Evolutionary conservation across 1,139 yeast genomes (phyloP), one percentile per base, ranked within the genome.

Genomic region (Magnusiomyces paraingens): DNA sequence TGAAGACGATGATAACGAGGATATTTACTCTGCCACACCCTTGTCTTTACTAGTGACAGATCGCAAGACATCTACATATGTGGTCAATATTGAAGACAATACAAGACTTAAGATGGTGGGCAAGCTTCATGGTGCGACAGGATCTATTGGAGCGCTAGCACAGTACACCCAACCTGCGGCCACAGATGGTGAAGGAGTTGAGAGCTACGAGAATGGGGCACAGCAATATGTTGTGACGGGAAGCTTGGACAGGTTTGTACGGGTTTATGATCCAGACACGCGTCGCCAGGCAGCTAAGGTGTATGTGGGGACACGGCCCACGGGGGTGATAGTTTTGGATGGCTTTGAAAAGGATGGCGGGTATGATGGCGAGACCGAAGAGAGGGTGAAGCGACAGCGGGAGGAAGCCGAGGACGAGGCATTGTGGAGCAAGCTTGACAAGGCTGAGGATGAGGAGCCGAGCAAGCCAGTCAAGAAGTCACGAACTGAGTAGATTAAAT

Each of bases 231-330:
- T 83, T 10, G 76, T 79, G 1, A 76, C 89, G 26, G 96, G 95
- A 45, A 96, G 96, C 0, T 76, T 90, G 41, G 98, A 91, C 66
- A 77, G 96, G 64, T 91, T 89, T 66, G 75, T 89, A 45, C 77
- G 97, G 55, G 87, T 87, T 2, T 91, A 80, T 68, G 84, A 87
- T 58, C 66, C 82, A 6, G 71, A 70, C 1, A 69, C 81, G 0
- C 74, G 95, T 52, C 79, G 80, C 49, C 73, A 81, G 52, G 70
- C 84, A 17, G 89, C 82, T 11, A 89, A 88, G 64, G 85, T 88
- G 12, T 91, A 80, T 63, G 66, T 84, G 40, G 95, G 95, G 2
- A 80, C 88, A 3, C 89, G 86, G 64, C 76, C 87, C n/a, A 77
- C 81, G 49, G 74, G 75, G 32, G 76, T 86, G 11, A 65, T 76